These are phyloP conservation scores for Moringa oleifera DNA, from an alignment of 345 rosid species.

Conservation along the genomic window DNA sequence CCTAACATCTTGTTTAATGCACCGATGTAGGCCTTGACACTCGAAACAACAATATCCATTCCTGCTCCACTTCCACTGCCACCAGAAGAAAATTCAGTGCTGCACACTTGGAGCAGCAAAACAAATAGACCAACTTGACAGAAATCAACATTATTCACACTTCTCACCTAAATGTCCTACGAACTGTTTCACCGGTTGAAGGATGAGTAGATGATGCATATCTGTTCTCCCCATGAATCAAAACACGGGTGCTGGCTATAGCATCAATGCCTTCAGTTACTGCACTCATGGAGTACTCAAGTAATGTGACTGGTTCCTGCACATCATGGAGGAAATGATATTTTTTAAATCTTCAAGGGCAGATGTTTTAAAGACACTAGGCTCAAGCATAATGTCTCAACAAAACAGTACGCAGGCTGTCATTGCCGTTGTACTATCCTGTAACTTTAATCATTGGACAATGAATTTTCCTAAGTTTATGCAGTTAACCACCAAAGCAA, in stretches of 20 bases:
- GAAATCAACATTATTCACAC: not conserved
- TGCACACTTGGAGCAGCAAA: not conserved
- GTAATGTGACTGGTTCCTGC: conserved; percentile 70
- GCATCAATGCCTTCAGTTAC: conserved; percentile 98
- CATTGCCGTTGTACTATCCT: not conserved
- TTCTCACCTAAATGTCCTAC: conserved; percentile 69
- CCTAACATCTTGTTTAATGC: conserved; percentile 92
- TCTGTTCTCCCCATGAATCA: conserved; percentile 59
- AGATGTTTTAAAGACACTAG: not conserved
- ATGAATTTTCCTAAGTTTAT: not conserved
- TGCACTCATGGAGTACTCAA: conserved; percentile 81
- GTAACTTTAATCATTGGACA: not conserved
- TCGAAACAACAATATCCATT: conserved; percentile 89
- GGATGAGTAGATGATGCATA: conserved; percentile 43
- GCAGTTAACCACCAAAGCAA: not conserved
- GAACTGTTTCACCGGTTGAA: conserved; percentile 49
- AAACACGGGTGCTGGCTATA: conserved; percentile 89
- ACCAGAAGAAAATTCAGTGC: not conserved
- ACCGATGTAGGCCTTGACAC: conserved; percentile 81
- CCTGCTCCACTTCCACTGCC: conserved; percentile 82
- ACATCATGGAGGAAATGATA: not conserved
- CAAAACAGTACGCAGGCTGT: not conserved
- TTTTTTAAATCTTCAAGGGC: not conserved
- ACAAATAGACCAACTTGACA: not conserved
- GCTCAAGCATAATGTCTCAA: not conserved